Base-by-base conservation (phyloP, 2,329 filamentous ascomycete genomes). In the Cladobotryum mycophilum region DNA sequence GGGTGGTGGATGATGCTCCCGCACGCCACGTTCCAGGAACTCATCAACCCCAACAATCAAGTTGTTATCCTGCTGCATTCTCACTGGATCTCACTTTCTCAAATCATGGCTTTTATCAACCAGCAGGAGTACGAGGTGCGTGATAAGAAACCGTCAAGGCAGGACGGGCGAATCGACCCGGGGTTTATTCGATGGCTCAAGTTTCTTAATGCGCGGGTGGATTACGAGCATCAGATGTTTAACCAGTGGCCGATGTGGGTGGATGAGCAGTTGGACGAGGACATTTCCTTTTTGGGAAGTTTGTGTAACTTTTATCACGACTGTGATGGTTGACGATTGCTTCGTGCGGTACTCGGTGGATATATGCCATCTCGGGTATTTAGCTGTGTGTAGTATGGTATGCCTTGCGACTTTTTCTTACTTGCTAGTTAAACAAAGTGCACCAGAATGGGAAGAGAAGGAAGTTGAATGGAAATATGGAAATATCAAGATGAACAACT, bases 1-100 rank as follows among this genome's bases (percentile, higher is more conserved):
- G 69, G 61, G 4, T 81, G 78, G 78, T 81, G 78, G 78, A 80
- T 80, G 70, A 70, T 76, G 61, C 68, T 81, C 7, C 73, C 76
- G 8, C 77, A 81, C 55, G 67, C 70, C 35, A 66, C 71, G 44
- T 81, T 81, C 61, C 71, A 75, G 55, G 66, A 67, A 45, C 62
- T 81, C 47, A 69, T 80, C 55, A 71, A 79, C 59, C 64, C 71
- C 25, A 56, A 58, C 25, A 74, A 73, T 58, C 75, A 75, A 58
- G 66, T 70, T 14, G 70, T 73, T 51, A 49, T 75, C 38, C 63
- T 81, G 30, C 66, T 81, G 40, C 73, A 73, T 34, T 58, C 76
- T 46, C 78, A 81, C 63, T 81, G 78, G 76, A 72, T 80, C 45
- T 69, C 74, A 7, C 57, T 81, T 41, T 74, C 78, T 58, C 73